Conservation (phyloP, 163 green algal genomes). For the Chloromonas sp. region DNA sequence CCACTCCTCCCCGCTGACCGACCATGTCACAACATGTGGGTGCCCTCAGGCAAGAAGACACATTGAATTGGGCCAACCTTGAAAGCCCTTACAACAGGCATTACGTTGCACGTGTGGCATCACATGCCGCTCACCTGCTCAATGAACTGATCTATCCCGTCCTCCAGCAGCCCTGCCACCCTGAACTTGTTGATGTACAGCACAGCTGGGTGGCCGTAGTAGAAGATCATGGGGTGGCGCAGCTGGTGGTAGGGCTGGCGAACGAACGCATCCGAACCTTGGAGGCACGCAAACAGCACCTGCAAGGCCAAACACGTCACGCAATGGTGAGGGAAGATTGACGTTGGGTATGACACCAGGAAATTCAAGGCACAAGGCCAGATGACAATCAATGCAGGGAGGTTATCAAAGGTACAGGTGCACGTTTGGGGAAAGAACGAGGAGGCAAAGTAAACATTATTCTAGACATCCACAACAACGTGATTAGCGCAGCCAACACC, state of each 20-base stretch:
- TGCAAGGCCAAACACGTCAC: slow-evolving; percentile 5
- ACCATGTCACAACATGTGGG: no score
- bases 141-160: slow-evolving; percentile 55
- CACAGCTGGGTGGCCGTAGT: slow-evolving; percentile 69
- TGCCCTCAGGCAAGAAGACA: no score
- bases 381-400: background rate
- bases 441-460: no score
- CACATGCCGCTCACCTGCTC: slow-evolving; percentile 45
- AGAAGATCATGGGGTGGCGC: slow-evolving; percentile 80
- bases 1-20: no score
- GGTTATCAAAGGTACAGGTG: background rate
- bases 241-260: slow-evolving; percentile 73
- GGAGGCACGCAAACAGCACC: slow-evolving; percentile 22
- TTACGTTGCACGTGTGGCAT: background rate
- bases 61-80: no score
- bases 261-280: slow-evolving; percentile 58
- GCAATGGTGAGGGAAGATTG: background rate
- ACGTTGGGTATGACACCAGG: background rate
- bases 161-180: slow-evolving; percentile 59
- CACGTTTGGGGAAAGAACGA: background rate
- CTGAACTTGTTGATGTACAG: slow-evolving; percentile 81
- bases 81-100: no score
- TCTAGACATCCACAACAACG: no score
- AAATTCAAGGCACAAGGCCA: background rate
- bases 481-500: no score